Evolutionary conservation across 73 alveolate species (phyloP).

Genomic region (Durusdinium trenchii): DNA sequence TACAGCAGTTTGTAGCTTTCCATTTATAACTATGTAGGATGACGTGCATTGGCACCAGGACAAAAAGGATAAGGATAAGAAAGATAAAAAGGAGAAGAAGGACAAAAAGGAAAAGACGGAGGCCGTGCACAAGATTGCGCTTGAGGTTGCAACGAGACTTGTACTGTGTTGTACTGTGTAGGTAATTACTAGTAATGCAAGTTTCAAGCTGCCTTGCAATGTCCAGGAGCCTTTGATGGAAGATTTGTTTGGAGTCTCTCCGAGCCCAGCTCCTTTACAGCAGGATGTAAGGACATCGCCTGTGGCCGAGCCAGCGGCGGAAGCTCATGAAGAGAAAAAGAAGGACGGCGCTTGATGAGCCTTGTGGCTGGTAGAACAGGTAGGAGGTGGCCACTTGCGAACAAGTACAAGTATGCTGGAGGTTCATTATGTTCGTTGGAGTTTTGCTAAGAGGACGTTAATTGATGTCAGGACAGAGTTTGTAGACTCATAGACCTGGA

Average conservation of each 20-base stretch:
- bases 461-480: too few species aligned
- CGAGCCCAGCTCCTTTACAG: conserved; percentile 48
- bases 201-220: not conserved
- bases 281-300: not conserved
- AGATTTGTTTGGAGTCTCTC: conserved; percentile 19
- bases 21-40: too few species aligned
- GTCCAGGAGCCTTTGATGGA: conserved; percentile 2
- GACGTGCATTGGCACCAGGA: too few species aligned
- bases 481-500: too few species aligned
- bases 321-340: conserved; percentile 3
- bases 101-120: conserved; percentile 1
- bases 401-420: too few species aligned
- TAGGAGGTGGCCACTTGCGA: not conserved
- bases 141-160: not conserved
- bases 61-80: conserved; percentile 38
- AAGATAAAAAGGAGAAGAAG: conserved; percentile 46
- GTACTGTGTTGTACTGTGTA: not conserved
- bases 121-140: not conserved
- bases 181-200: not conserved
- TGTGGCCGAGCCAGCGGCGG: not conserved
- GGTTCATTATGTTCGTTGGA: too few species aligned
- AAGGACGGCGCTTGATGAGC: not conserved
- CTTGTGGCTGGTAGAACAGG: not conserved
- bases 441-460: too few species aligned
- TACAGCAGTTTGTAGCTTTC: too few species aligned